phyloP scores from a whole-genome alignment of 208 protist genomes.

The Acanthamoeba sp. region DNA sequence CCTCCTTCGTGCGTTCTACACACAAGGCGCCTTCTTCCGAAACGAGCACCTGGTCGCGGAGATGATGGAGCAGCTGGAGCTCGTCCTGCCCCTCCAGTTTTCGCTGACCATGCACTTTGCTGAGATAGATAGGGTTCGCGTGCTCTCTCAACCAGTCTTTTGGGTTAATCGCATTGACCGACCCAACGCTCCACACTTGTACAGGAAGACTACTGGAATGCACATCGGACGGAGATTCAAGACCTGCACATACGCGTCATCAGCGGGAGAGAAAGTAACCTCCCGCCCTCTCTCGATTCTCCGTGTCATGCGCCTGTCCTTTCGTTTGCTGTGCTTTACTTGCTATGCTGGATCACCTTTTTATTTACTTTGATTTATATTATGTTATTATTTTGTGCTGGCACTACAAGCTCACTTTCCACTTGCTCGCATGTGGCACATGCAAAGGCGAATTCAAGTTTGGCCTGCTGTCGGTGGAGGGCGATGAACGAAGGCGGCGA shows the following conservation, averaged over 20 bases:
- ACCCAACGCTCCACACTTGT: not conserved
- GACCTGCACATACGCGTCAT: conserved; percentile 60
- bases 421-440: not conserved
- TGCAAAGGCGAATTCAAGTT: conserved; percentile 53
- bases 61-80: conserved; percentile 43
- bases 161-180: not conserved
- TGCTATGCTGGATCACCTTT: not conserved
- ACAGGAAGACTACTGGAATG: conserved; percentile 54
- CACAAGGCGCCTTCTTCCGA: conserved; percentile 31
- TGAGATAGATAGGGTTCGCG: conserved; percentile 1
- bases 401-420: not conserved
- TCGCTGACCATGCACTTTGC: conserved; percentile 61
- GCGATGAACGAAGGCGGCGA: conserved; percentile 17
- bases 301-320: too few relatives aligned
- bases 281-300: not conserved
- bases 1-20: not conserved
- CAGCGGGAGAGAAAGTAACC: conserved; percentile 38
- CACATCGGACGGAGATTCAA: not conserved
- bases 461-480: conserved; percentile 50
- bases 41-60: conserved; percentile 52
- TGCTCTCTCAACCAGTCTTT: not conserved
- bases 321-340: not conserved
- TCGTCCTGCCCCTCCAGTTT: conserved; percentile 48
- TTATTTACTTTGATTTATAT: not conserved
- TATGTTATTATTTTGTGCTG: not conserved